Percentiles rank a stretch among this genome's conserved stretches.
Evolutionary conservation across 2,329 filamentous ascomycete genomes (phyloP).

Genomic region (Aspergillus tanneri): DNA sequence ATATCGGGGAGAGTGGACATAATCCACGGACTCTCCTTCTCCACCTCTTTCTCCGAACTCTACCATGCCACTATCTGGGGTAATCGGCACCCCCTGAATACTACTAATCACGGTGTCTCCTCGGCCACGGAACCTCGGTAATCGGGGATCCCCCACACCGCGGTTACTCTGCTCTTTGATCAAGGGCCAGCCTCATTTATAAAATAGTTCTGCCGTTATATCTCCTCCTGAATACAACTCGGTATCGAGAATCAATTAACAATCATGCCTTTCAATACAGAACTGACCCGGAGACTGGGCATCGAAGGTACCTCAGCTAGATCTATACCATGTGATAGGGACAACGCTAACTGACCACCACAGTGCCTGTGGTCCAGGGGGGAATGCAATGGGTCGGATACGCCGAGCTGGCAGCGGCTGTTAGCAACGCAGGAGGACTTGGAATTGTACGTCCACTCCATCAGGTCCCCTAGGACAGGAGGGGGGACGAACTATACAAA

Average conservation of each 20-base stretch:
- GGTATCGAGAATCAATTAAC: constrained; percentile 1
- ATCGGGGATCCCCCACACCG: not conserved
- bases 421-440: constrained; percentile 54
- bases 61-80: no score
- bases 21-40: no score
- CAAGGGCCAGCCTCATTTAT: not conserved
- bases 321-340: not conserved
- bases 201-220: not conserved
- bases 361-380: constrained; percentile 52
- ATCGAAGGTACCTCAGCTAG: constrained; percentile 40
- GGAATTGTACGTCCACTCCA: constrained; percentile 46
- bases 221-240: not conserved
- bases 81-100: not conserved
- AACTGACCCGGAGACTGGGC: constrained; percentile 61
- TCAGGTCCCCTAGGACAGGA: not conserved
- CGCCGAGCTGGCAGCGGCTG: constrained; percentile 54
- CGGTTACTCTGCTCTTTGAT: not conserved
- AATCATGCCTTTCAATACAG: constrained; percentile 64
- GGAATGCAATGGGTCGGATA: constrained; percentile 59
- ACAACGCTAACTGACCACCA: not conserved
- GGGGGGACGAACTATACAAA: not conserved
- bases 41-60: no score
- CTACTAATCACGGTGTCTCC: not conserved
- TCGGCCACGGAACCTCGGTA: not conserved
- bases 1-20: no score